Conservation (phyloP, 495 filamentous ascomycete species). For the Venustampulla echinocandica region DNA sequence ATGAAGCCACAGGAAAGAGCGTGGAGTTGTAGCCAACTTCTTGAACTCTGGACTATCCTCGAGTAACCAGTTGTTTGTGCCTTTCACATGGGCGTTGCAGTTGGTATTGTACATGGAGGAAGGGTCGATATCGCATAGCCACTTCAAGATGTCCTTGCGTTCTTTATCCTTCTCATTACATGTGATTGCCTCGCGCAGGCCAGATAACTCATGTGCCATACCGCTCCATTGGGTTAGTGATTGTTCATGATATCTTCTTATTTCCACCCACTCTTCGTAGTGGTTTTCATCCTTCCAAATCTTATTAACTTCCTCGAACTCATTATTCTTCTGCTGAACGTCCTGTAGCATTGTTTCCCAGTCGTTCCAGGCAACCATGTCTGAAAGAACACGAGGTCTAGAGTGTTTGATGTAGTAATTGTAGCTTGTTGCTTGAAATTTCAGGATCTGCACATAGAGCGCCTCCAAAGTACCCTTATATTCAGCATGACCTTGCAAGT, state of each 20-base stretch:
- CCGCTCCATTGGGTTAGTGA: background rate
- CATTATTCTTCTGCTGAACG: slow-evolving; percentile 3
- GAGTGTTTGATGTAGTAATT: slow-evolving; percentile 7
- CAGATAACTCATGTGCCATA: background rate
- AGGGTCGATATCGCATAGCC: slow-evolving; percentile 21
- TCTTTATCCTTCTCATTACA: background rate
- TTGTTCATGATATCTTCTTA: background rate
- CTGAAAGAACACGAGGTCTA: slow-evolving; percentile 1
- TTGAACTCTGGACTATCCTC: slow-evolving; percentile 15
- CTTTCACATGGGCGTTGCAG: background rate
- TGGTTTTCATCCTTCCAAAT: slow-evolving; percentile 8
- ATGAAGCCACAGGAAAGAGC: slow-evolving; percentile 28
- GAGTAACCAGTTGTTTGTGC: slow-evolving; percentile 28
- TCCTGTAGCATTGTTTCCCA: slow-evolving; percentile 13
- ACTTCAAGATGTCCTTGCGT: slow-evolving; percentile 9
- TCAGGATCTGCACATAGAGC: slow-evolving; percentile 16
- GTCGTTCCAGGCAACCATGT: slow-evolving; percentile 11
- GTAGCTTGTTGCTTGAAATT: slow-evolving; percentile 10
- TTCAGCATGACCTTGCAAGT: background rate
- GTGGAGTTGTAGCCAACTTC: slow-evolving; percentile 18
- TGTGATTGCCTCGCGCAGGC: slow-evolving; percentile 1
- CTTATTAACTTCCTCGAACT: background rate
- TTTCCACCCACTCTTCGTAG: background rate
- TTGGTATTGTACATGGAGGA: slow-evolving; percentile 21
- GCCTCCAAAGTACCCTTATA: slow-evolving; percentile 11